Evolutionary conservation across 1,284 basidiomycete genomes (phyloP), one percentile per base, ranked within the genome.

Genomic region (Anthracocystis walkeri): DNA sequence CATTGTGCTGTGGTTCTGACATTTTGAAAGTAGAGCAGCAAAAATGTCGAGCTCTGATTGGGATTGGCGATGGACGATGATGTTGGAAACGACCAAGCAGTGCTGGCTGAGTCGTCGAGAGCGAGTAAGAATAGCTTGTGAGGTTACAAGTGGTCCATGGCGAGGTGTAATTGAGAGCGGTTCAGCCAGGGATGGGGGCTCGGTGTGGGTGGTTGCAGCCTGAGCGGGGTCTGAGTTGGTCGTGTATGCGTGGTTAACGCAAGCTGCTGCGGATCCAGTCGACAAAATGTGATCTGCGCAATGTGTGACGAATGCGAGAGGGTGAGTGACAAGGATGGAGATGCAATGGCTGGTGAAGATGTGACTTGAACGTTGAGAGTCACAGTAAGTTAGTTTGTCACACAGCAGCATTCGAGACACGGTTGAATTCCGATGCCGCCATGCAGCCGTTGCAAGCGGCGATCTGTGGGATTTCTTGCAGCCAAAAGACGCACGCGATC

Each of bases 371-470:
- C 18, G 8, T 4, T n/a, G 23, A 29, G 11, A 33, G 11, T n/a
- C n/a, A n/a, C n/a, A n/a, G n/a, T n/a, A 55, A 10, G 10, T 23
- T 18, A 16, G 10, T 27, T 52, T 52, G 16, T 52, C 12, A 27
- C 33, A 27, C 35, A 40, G 49, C 21, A 16, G 33, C 35, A 20
- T 8, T 29, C 5, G 4, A 41, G n/a, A 49, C 29, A 29, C 33
- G 35, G 54, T 18, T 41, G 51, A 42, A 14, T 49, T 63, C 40
- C 59, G 51, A 61, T 61, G 59, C 51, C 35, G 59, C 59, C 51
- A 29, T 61, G 59, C 59, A 61, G 59, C 31, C 27, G 14, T 21
- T 45, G 55, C 56, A 48, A 21, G 48, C 50, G 56, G 56, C 62
- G 63, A 65, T 65, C 63, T 58, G 56, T 51, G 25, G 4, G 10